Evolutionary conservation across 2,329 filamentous ascomycete genomes (phyloP).

Genomic region (Ophiostoma ips): DNA sequence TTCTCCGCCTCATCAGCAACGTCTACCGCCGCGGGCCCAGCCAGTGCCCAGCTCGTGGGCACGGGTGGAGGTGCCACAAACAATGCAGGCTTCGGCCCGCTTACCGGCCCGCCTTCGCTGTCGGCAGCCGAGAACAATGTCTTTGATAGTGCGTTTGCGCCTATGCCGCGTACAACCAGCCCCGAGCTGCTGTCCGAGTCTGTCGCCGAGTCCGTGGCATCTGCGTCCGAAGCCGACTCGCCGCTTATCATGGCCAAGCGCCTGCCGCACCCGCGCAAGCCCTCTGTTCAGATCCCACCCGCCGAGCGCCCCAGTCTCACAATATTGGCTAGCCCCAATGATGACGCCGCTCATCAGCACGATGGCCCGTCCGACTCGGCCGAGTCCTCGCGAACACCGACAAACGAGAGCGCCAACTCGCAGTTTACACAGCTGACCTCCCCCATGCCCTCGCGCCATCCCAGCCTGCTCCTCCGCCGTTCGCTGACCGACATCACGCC

Average conservation of each 20-base stretch:
- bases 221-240: slow-evolving; percentile 14
- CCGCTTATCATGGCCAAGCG: slow-evolving; percentile 6
- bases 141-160: slow-evolving; percentile 67
- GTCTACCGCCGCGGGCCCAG: slow-evolving; percentile 50
- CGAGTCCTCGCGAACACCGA: slow-evolving; percentile 38
- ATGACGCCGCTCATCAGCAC: background rate
- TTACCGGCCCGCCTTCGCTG: slow-evolving; percentile 66
- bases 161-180: slow-evolving; percentile 35
- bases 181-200: slow-evolving; percentile 26
- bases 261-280: background rate
- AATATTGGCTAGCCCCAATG: background rate
- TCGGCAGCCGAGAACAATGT: slow-evolving; percentile 49
- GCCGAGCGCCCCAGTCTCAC: background rate
- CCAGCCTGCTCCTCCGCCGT: slow-evolving; percentile 53
- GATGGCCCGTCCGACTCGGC: slow-evolving; percentile 25
- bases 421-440: slow-evolving; percentile 33
- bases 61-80: slow-evolving; percentile 28
- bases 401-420: slow-evolving; percentile 41
- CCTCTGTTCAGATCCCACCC: background rate
- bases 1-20: slow-evolving; percentile 39
- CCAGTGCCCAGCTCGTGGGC: slow-evolving; percentile 65
- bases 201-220: background rate
- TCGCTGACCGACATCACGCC: slow-evolving; percentile 76
- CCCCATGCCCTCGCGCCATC: slow-evolving; percentile 44
- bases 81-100: slow-evolving; percentile 35